Evolutionary conservation across 2,329 filamentous ascomycete genomes (phyloP).

Genomic region (Aspergillus thermomutatus): DNA sequence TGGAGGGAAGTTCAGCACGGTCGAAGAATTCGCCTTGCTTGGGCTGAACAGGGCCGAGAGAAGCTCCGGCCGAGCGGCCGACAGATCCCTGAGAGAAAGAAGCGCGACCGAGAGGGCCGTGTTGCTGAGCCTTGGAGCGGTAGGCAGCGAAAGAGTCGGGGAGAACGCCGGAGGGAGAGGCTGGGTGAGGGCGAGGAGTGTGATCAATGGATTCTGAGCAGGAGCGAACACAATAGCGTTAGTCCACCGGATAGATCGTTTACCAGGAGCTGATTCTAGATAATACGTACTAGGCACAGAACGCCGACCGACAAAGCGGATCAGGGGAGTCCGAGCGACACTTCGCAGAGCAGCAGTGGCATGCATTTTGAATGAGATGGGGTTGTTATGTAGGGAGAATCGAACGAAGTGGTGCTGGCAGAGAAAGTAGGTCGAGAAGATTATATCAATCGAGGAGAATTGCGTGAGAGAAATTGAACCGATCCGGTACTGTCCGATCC

Average conservation of each 20-base stretch:
- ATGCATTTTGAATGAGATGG: constrained; percentile 35
- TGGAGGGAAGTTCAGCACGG: constrained; percentile 76
- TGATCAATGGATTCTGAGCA: constrained; percentile 46
- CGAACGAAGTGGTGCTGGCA: constrained; percentile 1
- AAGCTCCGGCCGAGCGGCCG: constrained; percentile 63
- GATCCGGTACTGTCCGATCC: constrained; percentile 29
- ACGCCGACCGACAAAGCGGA: constrained; percentile 50
- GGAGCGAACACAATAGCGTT: constrained; percentile 9
- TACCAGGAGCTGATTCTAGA: neutral
- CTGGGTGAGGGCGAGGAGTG: constrained; percentile 58
- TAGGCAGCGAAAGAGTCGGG: constrained; percentile 62
- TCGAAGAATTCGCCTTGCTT: constrained; percentile 79
- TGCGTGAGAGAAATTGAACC: constrained; percentile 21
- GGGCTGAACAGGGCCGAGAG: constrained; percentile 70
- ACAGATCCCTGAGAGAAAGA: constrained; percentile 39
- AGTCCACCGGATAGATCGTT: neutral
- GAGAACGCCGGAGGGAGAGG: constrained; percentile 52
- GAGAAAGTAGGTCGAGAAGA: constrained; percentile 2
- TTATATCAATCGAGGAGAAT: constrained; percentile 11
- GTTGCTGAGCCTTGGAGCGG: constrained; percentile 61
- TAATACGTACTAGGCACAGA: constrained; percentile 41
- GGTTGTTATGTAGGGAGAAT: constrained; percentile 4
- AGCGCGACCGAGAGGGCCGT: constrained; percentile 54
- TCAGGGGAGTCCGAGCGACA: constrained; percentile 45
- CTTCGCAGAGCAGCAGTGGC: constrained; percentile 40